Base-by-base conservation (phyloP, 192 early-diverging fungal species). In the Coemansia aciculifera region DNA sequence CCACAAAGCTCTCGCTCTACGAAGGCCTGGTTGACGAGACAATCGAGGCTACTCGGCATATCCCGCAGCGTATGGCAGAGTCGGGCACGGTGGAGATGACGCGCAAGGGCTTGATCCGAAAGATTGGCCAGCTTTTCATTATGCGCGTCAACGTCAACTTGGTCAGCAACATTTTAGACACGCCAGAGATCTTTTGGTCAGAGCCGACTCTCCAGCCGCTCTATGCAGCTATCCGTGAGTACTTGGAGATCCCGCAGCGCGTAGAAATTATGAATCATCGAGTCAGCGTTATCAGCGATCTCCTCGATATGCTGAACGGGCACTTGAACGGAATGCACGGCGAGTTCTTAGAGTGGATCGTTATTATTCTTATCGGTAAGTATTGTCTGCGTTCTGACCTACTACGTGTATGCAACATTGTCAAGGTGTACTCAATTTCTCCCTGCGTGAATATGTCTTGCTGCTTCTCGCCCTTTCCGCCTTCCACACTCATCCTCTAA, bases 251-350 rank as follows among this genome's bases (percentile, higher is more conserved):
- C 38, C 87, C 89, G 23, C 91, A 92, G 65, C 89, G 94, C 21
- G 94, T 95, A 8, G 93, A 95, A 67, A 76, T 97, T 17, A 82
- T 98, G 69, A 98, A 98, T 78, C 94, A 95, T 66, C 85, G 97
- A 10, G 94, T 95, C 38, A 86, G 85, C 17, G 95, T 98, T 4
- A 96, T 98, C 63, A 90, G 89, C 71, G 92, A 97, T 73, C 77
- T 98, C 57, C 79, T 98, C 69, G 95, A 96, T 38, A 96, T 98
- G 94, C 81, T 98, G 46, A 95, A 94, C 66, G 94, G 96, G 36
- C 95, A 98, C 71, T 84, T 95, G 65, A 96, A 91, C 34, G 91
- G 90, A 38, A 91, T 90, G 38, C 94, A 98, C 68, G 91, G 90
- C 59, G 95, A 96, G 71, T 91, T 94, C 62, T 85, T 96, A 21